Percentiles rank a stretch among this genome's conserved stretches.
Evolutionary conservation across 345 rosid species (phyloP).

Genomic region (Crucihimalaya himalaica): DNA sequence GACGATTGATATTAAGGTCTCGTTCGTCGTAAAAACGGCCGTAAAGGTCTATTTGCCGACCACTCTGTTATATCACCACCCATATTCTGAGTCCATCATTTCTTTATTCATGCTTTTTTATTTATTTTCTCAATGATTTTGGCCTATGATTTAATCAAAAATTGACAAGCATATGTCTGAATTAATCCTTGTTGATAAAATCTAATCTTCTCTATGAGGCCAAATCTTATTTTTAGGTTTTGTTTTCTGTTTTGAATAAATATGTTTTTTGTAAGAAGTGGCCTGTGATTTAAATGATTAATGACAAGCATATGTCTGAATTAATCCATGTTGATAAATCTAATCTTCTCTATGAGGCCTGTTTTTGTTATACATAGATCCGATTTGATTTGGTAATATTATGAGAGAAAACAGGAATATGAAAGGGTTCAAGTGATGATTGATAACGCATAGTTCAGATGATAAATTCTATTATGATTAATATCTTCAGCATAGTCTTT

Average conservation of each 20-base stretch:
- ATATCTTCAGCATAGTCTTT: constrained; percentile 60
- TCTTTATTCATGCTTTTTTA: not conserved
- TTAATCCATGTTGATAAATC: constrained; percentile 51
- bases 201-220: constrained; percentile 98
- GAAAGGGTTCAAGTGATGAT: constrained; percentile 69
- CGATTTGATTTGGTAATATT: too few species aligned
- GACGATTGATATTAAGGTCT: constrained; percentile 81
- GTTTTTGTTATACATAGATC: not conserved
- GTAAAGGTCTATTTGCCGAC: constrained; percentile 79
- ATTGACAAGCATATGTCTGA: constrained; percentile 95
- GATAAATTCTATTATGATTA: constrained; percentile 62
- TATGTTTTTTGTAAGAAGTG: not conserved
- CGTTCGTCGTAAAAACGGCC: constrained; percentile 97
- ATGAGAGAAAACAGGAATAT: not conserved
- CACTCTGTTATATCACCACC: constrained; percentile 99
- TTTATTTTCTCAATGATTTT: not conserved
- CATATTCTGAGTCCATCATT: constrained; percentile 74
- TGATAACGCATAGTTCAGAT: constrained; percentile 88
- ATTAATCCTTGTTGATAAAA: constrained; percentile 50
- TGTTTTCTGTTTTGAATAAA: not conserved
- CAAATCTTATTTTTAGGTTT: not conserved
- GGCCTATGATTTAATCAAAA: constrained; percentile 63
- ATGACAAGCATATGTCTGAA: constrained; percentile 98
- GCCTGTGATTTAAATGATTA: constrained; percentile 59
- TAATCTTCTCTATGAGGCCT: constrained; percentile 98